A percentile compares a stretch with the other conserved stretches of the same genome.
phyloP scores from a whole-genome alignment of 805 yeast genomes.

The Clavispora santaluciae region DNA sequence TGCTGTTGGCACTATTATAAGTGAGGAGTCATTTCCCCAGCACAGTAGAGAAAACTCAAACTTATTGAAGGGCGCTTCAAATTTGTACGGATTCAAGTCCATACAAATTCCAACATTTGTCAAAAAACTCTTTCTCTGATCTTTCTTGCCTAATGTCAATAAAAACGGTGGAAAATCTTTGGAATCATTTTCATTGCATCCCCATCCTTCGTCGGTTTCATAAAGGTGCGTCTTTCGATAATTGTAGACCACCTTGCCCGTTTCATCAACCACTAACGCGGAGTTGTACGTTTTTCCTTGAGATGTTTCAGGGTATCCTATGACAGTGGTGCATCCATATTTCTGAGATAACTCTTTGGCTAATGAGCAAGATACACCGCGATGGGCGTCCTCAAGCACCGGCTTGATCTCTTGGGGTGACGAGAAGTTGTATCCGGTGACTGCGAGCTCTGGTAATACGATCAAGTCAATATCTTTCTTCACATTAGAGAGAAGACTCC shows the following conservation, averaged over 20 bases:
- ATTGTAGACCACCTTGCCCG: conserved; percentile 55
- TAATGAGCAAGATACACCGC: conserved; percentile 49
- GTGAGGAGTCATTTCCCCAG: conserved; percentile 39
- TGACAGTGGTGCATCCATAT: conserved; percentile 59
- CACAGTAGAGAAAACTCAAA: conserved; percentile 68
- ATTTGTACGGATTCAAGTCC: conserved; percentile 88
- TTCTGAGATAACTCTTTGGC: conserved; percentile 50
- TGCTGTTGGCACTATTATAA: conserved; percentile 78
- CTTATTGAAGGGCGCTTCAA: conserved; percentile 68
- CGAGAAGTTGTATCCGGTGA: conserved; percentile 77
- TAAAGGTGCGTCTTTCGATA: conserved; percentile 76
- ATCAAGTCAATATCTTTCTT: conserved; percentile 53
- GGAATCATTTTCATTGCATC: conserved; percentile 61
- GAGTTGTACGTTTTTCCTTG: conserved; percentile 54
- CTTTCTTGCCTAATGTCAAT: conserved; percentile 27
- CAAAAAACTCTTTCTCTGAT: conserved; percentile 5
- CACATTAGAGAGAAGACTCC: conserved; percentile 28
- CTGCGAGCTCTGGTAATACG: conserved; percentile 76
- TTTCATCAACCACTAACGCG: conserved; percentile 57
- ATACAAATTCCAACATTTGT: conserved; percentile 83
- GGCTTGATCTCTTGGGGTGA: conserved; percentile 46
- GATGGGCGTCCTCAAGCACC: conserved; percentile 44
- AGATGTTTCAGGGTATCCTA: conserved; percentile 77
- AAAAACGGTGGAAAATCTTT: conserved; percentile 50
- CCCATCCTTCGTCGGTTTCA: conserved; percentile 78